Base-by-base conservation (phyloP, 768 basidiomycete genomes). In the Leccinum broughii region DNA sequence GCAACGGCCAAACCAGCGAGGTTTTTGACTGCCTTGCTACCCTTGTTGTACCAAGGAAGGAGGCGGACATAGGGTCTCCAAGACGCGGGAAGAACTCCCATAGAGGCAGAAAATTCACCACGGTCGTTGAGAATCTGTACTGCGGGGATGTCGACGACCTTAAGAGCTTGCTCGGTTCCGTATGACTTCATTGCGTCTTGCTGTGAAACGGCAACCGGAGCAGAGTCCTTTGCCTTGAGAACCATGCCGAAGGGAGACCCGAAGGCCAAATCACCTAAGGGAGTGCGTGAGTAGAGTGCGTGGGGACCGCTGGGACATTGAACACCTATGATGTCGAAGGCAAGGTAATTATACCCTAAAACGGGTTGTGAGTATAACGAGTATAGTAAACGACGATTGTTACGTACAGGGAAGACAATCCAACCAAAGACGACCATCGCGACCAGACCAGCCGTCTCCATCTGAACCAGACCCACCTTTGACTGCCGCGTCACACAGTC, bases 221-320 rank as follows among this genome's bases (percentile, higher is more conserved):
- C 91, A 9, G 83, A 79, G 68, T 95, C 92, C 55, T 84, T 85
- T 26, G 83, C 88, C 6, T 87, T 83, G 56, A 83, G 68, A 61
- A 95, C 78, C 93, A 96, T 96, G 17, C 92, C 92, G 66, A 96
- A 96, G 0, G 93, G 90, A 2, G 85, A 83, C 1, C 93, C 93
- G 66, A 95, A 95, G 0, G 92, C 89, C 14, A 94, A 81, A 71
- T 94, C 91, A 44, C 81, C 74, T 76, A 15, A 20, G 14, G 13
- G 0, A 5, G 34, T 20, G 48, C 4, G 14, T 68, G 2, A 68
- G 30, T 22, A 26, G 13, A 54, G 10, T 20, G 22, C 20, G 8
- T 22, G 8, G 2, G 8, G 44, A 30, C 10, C 10, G n/a, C 7
- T 20, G 35, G 49, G 32, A 34, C 6, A 10, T 37, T 3, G 9